Evolutionary conservation across 1,284 basidiomycete genomes (phyloP), one percentile per base, ranked within the genome.

Genomic region (Marasmius oreades): DNA sequence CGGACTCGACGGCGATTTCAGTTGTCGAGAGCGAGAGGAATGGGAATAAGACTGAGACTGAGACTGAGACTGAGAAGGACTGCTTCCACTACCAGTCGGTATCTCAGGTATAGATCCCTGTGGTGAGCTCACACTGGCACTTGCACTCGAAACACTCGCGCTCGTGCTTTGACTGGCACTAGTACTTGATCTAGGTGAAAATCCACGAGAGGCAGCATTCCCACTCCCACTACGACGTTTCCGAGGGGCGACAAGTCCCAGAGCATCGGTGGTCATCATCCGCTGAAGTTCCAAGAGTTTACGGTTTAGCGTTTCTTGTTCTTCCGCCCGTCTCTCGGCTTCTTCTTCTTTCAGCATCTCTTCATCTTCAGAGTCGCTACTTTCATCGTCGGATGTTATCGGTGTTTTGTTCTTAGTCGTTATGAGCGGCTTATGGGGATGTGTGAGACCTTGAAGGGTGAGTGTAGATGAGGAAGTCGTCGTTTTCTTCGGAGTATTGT

Each of bases 101-200:
- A 92, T 90, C 14, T 86, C 86, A 0, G 88, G 88, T 37, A 90
- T 87, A 1, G 89, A 92, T 10, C 83, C 85, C 53, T 81, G 86
- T 1, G 84, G 84, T 24, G 89, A 92, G 58, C 81, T 81, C 11
- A 81, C 73, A 65, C 83, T 86, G 11, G 39, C 16, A 5, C 28
- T 31, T 4, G 28, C 28, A 10, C 28, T 31, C 28, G 28, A 31
- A 31, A 31, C 28, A 10, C 28, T 31, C 28, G 28, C 28, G 1
- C 88, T 90, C 11, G 88, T 73, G 62, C 87, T 87, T 57, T 86
- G 85, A 59, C 85, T 85, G 26, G 80, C 80, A 63, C 85, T 85
- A 47, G 80, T 71, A 61, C 75, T 77, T 23, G 72, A 71, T 28
- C 67, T 69, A 31, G 69, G 70, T n/a, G 71, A 79, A 31, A 68